Percentiles rank a stretch among this genome's conserved stretches.
These are phyloP conservation scores for Narthecium ossifragum DNA, from an alignment of 106 monocot genomes.

Conservation along the genomic window DNA sequence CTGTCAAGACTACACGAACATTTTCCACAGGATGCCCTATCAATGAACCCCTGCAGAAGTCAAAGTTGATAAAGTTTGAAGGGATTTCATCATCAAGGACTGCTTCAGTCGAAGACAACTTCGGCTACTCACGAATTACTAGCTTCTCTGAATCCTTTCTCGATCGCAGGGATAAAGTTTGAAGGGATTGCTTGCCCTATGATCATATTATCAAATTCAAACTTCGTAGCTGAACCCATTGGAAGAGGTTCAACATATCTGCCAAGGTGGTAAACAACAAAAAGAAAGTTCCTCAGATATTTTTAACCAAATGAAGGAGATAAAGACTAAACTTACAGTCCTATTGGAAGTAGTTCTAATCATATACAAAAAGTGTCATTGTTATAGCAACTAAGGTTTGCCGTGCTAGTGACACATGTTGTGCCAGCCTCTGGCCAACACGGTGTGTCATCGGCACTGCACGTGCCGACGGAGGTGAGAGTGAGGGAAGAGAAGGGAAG, in stretches of 20 bases:
- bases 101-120: neutral
- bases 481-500: no score
- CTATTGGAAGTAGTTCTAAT: no score
- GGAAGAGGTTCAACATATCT: slow-evolving; percentile 95
- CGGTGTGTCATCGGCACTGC: no score
- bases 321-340: no score
- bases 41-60: slow-evolving; percentile 64
- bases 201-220: slow-evolving; percentile 95
- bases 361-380: no score
- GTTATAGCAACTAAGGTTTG: no score
- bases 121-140: slow-evolving; percentile 67
- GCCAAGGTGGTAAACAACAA: neutral
- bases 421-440: no score
- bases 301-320: no score
- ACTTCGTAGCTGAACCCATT: slow-evolving; percentile 52
- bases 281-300: neutral
- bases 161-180: slow-evolving; percentile 86
- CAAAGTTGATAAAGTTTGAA: neutral
- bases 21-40: slow-evolving; percentile 96
- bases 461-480: no score
- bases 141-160: slow-evolving; percentile 94
- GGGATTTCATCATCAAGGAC: neutral
- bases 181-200: slow-evolving; percentile 88
- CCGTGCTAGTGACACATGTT: no score
- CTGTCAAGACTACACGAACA: slow-evolving; percentile 79